phyloP scores from a whole-genome alignment of 306 rosid species.

The Pterocarpus santalinus region DNA sequence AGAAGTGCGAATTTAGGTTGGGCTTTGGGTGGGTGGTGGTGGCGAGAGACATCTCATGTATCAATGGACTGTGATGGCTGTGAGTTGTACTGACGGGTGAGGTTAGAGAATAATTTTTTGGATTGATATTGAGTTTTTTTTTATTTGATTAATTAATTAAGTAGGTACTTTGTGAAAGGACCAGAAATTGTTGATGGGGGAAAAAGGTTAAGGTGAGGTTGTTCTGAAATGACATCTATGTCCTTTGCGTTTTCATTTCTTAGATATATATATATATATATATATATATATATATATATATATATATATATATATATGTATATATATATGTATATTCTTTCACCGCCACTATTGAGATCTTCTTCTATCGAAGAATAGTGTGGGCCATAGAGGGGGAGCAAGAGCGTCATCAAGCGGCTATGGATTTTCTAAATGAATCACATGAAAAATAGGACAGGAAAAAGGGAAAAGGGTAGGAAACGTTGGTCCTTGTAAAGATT shows the following conservation, averaged over 20 bases:
- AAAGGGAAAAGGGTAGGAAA: background rate
- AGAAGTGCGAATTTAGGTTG: conserved; percentile 30
- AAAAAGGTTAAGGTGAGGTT: conserved; percentile 4
- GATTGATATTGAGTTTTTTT: conserved; percentile 31
- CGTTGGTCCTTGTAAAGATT: background rate
- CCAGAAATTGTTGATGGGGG: conserved; percentile 22
- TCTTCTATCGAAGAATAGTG: conserved; percentile 24
- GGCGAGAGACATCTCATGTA: background rate
- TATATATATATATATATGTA: background rate
- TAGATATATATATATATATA: too few species aligned
- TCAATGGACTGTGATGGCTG: conserved; percentile 51
- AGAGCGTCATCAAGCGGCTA: conserved; percentile 19
- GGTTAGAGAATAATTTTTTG: conserved; percentile 37
- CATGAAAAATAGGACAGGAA: background rate
- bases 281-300: background rate
- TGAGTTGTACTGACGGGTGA: background rate
- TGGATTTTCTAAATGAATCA: background rate
- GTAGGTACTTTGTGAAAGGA: conserved; percentile 40
- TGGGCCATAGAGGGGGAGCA: background rate
- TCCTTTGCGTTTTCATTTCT: conserved; percentile 46
- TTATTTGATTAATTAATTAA: conserved; percentile 25
- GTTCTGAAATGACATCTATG: conserved; percentile 44
- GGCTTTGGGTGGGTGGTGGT: conserved; percentile 1
- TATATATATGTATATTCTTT: conserved; percentile 21
- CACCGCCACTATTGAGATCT: conserved; percentile 36